Base-by-base conservation (phyloP, 257 asterid genomes). In the Osmanthus fragrans region DNA sequence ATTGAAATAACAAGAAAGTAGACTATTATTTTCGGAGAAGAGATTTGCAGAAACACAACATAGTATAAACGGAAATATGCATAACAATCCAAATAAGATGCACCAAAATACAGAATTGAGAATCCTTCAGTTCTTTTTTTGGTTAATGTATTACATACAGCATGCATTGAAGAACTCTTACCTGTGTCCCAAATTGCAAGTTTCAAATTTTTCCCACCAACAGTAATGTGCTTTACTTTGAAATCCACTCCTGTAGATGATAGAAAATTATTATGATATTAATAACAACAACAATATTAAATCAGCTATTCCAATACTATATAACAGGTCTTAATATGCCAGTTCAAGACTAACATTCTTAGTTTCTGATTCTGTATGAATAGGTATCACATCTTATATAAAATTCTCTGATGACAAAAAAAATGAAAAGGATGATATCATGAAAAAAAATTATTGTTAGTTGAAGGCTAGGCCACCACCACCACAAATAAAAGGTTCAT, bases 161-260 rank as follows among this genome's bases (percentile, higher is more conserved):
- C 71, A 75, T 37, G 12, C 42, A 37, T 37, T 54, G 40, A 12
- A 72, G 33, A 67, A 72, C 65, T 71, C 84, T 81, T 90, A 93
- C 99, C 99, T 63, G 99, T 96, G 87, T 96, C 99, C 99, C 99
- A 96, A 29, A 96, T 96, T 37, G 99, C 99, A 86, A 96, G 99
- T 91, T 96, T 96, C 96, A 96, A 73, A 72, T 84, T 96, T 84
- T 96, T 96, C 74, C 97, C 99, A 54, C 97, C 98, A 68, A 87
- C 76, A 47, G 93, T 91, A 67, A 93, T 97, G 80, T 92, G 92
- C 84, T 96, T 93, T 75, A 96, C 97, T 90, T 96, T 96, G 79
- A 96, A 96, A 88, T 96, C 98, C 77, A 93, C 98, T 76, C 99
- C 99, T 94, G 89, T 36, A 76, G 37, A 77, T 18, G 40, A 66